Base-by-base conservation (phyloP, 2,329 filamentous ascomycete genomes). In the Hypoxylon sp. region DNA sequence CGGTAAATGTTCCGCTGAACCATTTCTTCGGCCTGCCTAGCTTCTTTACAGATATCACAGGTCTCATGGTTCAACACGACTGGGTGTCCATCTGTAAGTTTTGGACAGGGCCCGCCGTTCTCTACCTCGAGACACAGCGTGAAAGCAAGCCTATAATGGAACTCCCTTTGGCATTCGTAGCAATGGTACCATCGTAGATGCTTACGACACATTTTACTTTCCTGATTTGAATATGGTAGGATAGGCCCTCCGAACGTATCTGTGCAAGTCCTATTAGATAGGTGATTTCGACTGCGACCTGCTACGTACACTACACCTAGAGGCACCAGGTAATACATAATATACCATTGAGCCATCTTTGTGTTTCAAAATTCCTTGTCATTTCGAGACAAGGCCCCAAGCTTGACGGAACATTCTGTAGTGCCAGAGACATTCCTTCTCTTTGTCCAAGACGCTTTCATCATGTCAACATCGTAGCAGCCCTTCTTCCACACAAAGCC, bases 101-200 rank as follows among this genome's bases (percentile, higher is more conserved):
- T 53, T 4, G 5, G 23, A 21, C 70, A 71, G 29, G 53, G 48
- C 3, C 27, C 4, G 1, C 46, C 37, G 7, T 55, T 54, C 27
- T 52, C 50, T 25, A 43, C 53, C 11, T 56, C 46, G 12, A 60
- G 43, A 16, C 68, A 70, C 2, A 54, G 39, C 21, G n/a, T 56
- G 11, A 27, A 29, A 21, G 48, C 29, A 11, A 41, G 14, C 12
- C 9, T 54, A n/a, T 61, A 21, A 27, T 34, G 7, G 41, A 54
- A 70, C 6, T 41, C 34, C n/a, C 30, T 25, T 11, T 67, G 66
- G 46, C 69, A 70, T 27, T 69, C 66, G 30, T 65, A 65, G 53
- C 69, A 70, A 14, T 67, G 66, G 2, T 29, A 54, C 16, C 53
- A 61, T 34, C 56, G 50, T 37, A 12, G 34, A 41, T 55, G 16